phyloP scores from a whole-genome alignment of 1,284 basidiomycete genomes.

The Ganoderma lingzhi region DNA sequence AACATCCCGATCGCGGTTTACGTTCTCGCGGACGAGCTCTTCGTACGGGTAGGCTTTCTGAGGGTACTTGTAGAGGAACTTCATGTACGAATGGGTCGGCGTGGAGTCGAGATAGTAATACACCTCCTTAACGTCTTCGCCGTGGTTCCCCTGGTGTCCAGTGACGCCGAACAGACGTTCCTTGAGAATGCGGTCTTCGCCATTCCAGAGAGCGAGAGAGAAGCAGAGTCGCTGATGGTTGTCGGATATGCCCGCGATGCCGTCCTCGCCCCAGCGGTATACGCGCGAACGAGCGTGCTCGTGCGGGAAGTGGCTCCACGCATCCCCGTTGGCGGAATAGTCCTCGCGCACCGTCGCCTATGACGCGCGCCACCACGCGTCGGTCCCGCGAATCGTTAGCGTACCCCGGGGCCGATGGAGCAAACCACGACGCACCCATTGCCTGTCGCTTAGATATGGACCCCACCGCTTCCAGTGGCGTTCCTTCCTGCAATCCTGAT shows the following conservation, averaged over 20 bases:
- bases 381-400: conserved; percentile 15
- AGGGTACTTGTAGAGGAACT: conserved; percentile 98
- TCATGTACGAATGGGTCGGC: conserved; percentile 99
- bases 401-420: conserved; percentile 2
- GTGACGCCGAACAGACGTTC: conserved; percentile 96
- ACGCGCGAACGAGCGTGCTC: conserved; percentile 93
- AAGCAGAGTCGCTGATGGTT: conserved; percentile 96
- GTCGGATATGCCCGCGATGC: conserved; percentile 95
- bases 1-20: conserved; percentile 85
- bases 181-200: conserved; percentile 93
- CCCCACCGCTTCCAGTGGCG: conserved; percentile 99
- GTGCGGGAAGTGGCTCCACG: conserved; percentile 98
- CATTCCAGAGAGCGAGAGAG: conserved; percentile 94
- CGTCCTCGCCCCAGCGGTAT: conserved; percentile 99
- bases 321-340: conserved; percentile 95
- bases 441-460: conserved; percentile 95
- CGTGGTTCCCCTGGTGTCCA: conserved; percentile 97
- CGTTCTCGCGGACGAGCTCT: conserved; percentile 88
- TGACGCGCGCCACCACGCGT: conserved; percentile 18
- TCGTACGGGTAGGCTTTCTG: conserved; percentile 94
- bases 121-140: conserved; percentile 98
- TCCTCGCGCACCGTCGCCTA: conserved; percentile 98
- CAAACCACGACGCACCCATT: conserved; percentile 79
- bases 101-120: conserved; percentile 99
- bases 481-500: conserved; percentile 70